Percentiles rank a stretch among this genome's conserved stretches.
Conservation (phyloP, 345 rosid genomes). For the Salix exigua region DNA sequence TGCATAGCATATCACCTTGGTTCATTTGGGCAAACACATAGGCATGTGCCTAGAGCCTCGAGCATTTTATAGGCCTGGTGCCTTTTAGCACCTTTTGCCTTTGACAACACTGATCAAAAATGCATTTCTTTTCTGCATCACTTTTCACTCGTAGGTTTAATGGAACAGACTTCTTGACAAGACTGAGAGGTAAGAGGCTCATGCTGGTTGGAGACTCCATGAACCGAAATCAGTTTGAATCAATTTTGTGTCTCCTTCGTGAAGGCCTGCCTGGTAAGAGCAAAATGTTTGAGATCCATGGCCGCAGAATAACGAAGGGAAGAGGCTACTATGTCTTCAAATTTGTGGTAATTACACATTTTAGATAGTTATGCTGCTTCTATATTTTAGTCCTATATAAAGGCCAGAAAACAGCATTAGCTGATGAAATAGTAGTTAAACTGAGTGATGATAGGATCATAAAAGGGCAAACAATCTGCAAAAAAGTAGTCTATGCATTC, state of each 20-base stretch:
- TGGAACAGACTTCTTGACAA: conserved; percentile 87
- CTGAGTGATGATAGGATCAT: not conserved
- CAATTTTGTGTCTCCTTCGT: conserved; percentile 78
- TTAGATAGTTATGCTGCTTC: conserved; percentile 14
- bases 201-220: conserved; percentile 94
- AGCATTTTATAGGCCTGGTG: no score
- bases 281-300: conserved; percentile 72
- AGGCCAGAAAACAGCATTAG: not conserved
- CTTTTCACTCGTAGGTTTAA: conserved; percentile 71
- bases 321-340: conserved; percentile 78
- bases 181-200: conserved; percentile 73
- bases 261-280: conserved; percentile 63
- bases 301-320: conserved; percentile 77
- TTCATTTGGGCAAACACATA: no score
- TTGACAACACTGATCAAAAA: not conserved
- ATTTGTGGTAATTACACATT: conserved; percentile 50
- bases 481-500: not conserved
- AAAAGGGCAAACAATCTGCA: not conserved
- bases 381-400: not conserved
- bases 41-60: no score
- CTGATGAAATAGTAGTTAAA: not conserved
- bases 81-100: no score
- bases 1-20: no score
- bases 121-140: conserved; percentile 26
- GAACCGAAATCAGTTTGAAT: conserved; percentile 92